Conservation (phyloP, 2,329 filamentous ascomycete species). For the Alternaria incomplexa region DNA sequence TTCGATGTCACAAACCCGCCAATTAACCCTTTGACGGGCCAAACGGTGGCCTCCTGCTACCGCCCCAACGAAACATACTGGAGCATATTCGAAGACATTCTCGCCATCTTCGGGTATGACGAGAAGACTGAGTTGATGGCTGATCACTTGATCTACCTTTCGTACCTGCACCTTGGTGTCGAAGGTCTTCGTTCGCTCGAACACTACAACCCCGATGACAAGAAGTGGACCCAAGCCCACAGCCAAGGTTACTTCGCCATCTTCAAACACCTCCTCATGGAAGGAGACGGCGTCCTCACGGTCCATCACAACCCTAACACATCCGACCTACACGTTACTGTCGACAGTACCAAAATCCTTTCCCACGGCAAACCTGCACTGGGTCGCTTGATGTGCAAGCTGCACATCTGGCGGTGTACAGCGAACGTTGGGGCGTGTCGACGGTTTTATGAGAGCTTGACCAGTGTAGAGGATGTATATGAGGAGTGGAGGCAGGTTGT, state of each 20-base stretch:
- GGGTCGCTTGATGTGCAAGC: background rate
- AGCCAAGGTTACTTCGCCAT: background rate
- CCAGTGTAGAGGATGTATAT: background rate
- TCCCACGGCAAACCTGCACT: background rate
- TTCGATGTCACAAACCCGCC: background rate
- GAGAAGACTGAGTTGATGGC: rapidly evolving
- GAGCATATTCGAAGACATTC: background rate
- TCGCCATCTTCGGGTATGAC: background rate
- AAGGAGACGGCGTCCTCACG: background rate
- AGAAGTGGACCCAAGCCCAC: background rate
- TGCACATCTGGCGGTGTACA: background rate
- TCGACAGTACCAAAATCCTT: background rate
- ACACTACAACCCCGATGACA: background rate
- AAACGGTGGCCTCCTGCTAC: background rate
- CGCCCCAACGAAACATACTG: background rate
- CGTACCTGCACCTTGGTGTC: background rate
- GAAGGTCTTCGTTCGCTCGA: background rate
- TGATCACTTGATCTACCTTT: background rate
- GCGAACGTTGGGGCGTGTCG: background rate
- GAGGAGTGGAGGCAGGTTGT: background rate
- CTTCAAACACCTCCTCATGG: background rate
- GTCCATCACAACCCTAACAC: background rate
- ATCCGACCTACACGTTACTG: background rate
- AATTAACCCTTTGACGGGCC: background rate
- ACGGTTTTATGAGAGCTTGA: background rate